Evolutionary conservation across 148 eudicot genomes (phyloP).

Genomic region (Chenopodium quinoa): DNA sequence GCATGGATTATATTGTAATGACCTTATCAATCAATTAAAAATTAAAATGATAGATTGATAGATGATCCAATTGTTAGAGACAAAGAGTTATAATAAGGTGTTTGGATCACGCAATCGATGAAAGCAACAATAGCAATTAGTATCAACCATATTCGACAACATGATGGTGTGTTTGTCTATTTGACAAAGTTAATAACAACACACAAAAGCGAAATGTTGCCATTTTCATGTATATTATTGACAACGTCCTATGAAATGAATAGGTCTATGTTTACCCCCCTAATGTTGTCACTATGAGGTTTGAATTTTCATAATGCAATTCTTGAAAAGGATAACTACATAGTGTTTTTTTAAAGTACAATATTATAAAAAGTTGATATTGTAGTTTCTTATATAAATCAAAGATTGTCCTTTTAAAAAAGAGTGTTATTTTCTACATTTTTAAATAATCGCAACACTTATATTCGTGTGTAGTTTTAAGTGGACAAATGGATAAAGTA

Average conservation of each 20-base stretch:
- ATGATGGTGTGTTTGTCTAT: conserved; percentile 17
- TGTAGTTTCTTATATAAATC: too few relatives aligned
- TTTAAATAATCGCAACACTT: too few relatives aligned
- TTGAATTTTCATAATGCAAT: too few relatives aligned
- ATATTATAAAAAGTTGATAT: too few relatives aligned
- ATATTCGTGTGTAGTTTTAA: too few relatives aligned
- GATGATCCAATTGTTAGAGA: background rate
- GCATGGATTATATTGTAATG: background rate
- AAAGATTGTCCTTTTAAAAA: too few relatives aligned
- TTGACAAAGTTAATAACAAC: conserved; percentile 2
- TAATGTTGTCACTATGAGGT: background rate
- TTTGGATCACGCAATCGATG: conserved; percentile 4
- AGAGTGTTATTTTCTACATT: too few relatives aligned
- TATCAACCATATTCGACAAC: background rate
- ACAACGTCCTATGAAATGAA: background rate
- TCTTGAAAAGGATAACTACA: too few relatives aligned
- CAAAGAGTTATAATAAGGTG: background rate
- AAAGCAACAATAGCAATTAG: conserved; percentile 9
- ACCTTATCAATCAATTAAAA: background rate
- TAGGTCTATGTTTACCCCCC: background rate
- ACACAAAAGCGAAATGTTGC: background rate
- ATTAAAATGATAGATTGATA: background rate
- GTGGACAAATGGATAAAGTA: too few relatives aligned
- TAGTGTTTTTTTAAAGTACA: too few relatives aligned
- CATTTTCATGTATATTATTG: background rate